Base-by-base conservation (phyloP, 768 basidiomycete genomes). In the Panaeolus papilionaceus region DNA sequence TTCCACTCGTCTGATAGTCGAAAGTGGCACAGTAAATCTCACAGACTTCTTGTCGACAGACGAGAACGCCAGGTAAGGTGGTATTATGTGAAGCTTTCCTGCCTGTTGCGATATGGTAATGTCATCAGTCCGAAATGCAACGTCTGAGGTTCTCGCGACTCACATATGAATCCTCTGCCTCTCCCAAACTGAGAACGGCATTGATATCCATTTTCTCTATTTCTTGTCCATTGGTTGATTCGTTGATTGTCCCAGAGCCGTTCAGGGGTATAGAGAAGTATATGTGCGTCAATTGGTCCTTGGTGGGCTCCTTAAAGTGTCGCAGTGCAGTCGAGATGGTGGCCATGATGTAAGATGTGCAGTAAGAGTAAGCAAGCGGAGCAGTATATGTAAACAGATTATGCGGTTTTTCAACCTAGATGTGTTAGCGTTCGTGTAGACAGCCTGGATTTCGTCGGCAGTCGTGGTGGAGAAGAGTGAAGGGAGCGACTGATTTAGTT, bases 101-200 rank as follows among this genome's bases (percentile, higher is more conserved):
- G 96, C 92, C 97, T 96, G 64, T 51, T 49, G 20, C 8, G 47
- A 23, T 26, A 23, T 58, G 26, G 26, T 28, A 33, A 58, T 58
- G 14, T 47, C 38, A 70, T 69, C 69, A 71, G 63, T 58, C 23
- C 42, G 33, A 44, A 16, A 23, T 42, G 28, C 54, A 49, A 62
- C 54, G 65, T 28, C 38, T 37, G 23, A 63, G 18, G 61, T 38
- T 38, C 14, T 28, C n/a, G 64, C 47, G 20, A 89, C 94, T 83
- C 82, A 96, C 95, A 81, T 96, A 96, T 62, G 95, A 92, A 75
- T 97, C 95, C 79, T 96, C 95, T n/a, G 88, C 92, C 68, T 93
- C 86, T 51, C 86, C 89, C 16, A 98, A 83, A 74, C 90, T 95
- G 67, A 97, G 81, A 33, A 96, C 92, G 14, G 94, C 94, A 71